Conservation (phyloP, 2,329 filamentous ascomycete genomes). For the Neocatenulostroma microsporum region DNA sequence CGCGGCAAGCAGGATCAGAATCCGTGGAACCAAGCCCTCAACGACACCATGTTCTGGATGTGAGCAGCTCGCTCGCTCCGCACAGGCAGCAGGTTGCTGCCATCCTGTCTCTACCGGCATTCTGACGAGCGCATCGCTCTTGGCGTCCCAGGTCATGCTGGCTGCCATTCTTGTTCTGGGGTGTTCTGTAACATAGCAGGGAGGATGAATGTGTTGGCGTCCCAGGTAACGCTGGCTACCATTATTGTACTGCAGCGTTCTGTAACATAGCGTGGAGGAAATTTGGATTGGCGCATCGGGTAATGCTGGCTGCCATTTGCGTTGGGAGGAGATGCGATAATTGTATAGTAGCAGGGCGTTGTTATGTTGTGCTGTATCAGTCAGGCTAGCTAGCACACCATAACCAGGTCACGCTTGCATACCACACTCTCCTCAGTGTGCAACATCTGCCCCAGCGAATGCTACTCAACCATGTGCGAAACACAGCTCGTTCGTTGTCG, state of each 20-base stretch:
- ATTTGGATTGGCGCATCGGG: not conserved
- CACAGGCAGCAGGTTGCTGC: not conserved
- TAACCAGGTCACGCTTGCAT: no score
- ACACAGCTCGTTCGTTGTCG: no score
- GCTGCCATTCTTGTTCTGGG: slow-evolving; percentile 7
- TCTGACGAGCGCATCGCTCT: slow-evolving; percentile 22
- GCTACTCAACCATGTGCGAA: no score
- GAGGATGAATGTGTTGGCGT: no score
- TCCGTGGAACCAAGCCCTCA: not conserved
- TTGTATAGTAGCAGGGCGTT: not conserved
- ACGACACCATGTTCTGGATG: slow-evolving; percentile 1
- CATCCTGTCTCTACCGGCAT: slow-evolving; percentile 1
- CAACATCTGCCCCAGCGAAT: no score
- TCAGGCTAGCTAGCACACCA: no score
- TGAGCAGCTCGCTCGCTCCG: no score
- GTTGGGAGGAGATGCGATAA: not conserved
- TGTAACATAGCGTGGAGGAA: not conserved
- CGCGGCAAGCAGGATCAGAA: no score
- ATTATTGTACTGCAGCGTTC: no score
- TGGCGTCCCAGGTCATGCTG: slow-evolving; percentile 6
- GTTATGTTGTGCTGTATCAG: no score
- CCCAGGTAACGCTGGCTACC: slow-evolving; percentile 7
- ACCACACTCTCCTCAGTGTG: no score
- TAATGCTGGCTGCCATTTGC: slow-evolving; percentile 1
- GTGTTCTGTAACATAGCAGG: no score